phyloP scores from a whole-genome alignment of 1,139 yeast species.

The Blastobotrys serpentis region DNA sequence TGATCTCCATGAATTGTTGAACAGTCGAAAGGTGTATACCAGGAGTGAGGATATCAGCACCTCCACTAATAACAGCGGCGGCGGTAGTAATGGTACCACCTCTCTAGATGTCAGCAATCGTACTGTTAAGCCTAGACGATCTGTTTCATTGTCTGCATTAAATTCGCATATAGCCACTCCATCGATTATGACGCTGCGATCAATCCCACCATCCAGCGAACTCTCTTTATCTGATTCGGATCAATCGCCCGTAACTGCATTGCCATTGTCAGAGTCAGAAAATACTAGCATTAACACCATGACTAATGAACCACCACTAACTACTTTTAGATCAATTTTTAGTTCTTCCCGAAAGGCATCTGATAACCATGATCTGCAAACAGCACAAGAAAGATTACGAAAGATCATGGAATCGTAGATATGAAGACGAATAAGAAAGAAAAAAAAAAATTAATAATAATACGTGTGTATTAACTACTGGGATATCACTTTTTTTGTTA shows the following conservation, averaged over 20 bases:
- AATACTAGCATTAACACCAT: constrained; percentile 2
- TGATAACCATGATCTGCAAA: background rate
- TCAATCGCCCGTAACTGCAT: background rate
- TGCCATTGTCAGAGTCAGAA: constrained; percentile 6
- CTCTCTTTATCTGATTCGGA: constrained; percentile 1
- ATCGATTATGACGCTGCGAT: constrained; percentile 2
- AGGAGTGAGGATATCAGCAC: background rate
- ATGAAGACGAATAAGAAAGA: too few species aligned
- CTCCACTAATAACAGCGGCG: background rate
- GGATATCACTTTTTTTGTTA: constrained; percentile 46
- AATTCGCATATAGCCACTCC: constrained; percentile 4
- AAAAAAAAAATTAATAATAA: background rate
- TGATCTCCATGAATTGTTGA: constrained; percentile 27
- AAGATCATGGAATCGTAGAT: constrained; percentile 7
- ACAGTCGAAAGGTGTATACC: background rate
- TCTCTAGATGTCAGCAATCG: constrained; percentile 6
- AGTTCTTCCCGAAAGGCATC: constrained; percentile 5
- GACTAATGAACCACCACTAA: background rate
- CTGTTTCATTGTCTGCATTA: constrained; percentile 17
- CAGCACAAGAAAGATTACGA: constrained; percentile 4
- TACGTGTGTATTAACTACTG: background rate
- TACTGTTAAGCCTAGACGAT: constrained; percentile 15
- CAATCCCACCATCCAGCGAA: constrained; percentile 3
- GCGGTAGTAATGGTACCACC: background rate
- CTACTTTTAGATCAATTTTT: background rate